phyloP scores from a whole-genome alignment of 768 basidiomycete genomes.

The Boletellus sp. region DNA sequence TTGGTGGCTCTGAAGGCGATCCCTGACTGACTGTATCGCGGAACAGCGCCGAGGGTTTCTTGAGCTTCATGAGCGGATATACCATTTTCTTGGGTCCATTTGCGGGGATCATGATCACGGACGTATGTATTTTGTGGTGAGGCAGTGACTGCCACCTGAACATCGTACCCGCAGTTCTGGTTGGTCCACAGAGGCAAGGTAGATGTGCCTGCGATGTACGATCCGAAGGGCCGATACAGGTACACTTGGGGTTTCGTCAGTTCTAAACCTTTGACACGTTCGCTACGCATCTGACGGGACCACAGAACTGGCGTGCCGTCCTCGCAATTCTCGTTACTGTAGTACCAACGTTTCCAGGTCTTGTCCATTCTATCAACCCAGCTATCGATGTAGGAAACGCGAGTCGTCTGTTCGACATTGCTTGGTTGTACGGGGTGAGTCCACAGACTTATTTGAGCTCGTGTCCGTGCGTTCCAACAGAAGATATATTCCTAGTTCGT shows the following conservation, averaged over 20 bases:
- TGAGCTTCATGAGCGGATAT: conserved; percentile 79
- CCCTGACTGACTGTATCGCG: background rate
- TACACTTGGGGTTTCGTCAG: conserved; percentile 70
- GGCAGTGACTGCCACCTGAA: background rate
- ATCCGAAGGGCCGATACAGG: conserved; percentile 72
- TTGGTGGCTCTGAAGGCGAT: background rate
- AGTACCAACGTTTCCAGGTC: conserved; percentile 70
- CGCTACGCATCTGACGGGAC: background rate
- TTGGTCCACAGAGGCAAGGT: conserved; percentile 66
- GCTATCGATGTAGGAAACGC: conserved; percentile 61
- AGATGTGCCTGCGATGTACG: conserved; percentile 83
- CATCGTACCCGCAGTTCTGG: conserved; percentile 57
- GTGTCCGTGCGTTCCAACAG: background rate
- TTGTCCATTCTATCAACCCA: conserved; percentile 70
- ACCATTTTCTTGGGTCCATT: conserved; percentile 86
- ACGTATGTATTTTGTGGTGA: conserved; percentile 37
- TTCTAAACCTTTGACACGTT: background rate
- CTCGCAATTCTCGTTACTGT: conserved; percentile 64
- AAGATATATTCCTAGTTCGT: conserved; percentile 17
- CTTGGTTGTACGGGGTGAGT: conserved; percentile 72
- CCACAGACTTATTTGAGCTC: background rate
- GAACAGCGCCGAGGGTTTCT: conserved; percentile 54
- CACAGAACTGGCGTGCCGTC: conserved; percentile 78
- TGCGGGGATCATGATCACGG: conserved; percentile 65
- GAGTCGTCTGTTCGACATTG: conserved; percentile 59